These are phyloP conservation scores for Solioccasus polychromus DNA, from an alignment of 768 basidiomycete species.

Conservation along the genomic window DNA sequence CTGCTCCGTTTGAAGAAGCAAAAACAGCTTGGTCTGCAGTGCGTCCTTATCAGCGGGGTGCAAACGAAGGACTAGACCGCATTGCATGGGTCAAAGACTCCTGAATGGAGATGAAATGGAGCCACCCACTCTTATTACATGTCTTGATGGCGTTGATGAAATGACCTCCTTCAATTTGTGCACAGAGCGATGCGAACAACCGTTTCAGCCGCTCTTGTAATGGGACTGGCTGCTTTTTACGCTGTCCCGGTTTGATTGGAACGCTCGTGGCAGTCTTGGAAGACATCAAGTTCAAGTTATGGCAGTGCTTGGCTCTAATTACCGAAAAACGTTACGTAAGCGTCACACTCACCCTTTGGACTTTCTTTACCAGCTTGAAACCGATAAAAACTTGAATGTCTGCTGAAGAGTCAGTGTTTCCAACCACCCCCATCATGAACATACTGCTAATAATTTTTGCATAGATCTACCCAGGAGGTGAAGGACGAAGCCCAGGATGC, in stretches of 20 bases:
- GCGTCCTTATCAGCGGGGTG: slow-evolving; percentile 70
- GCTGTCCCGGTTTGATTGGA: slow-evolving; percentile 8
- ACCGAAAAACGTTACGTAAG: slow-evolving; percentile 24
- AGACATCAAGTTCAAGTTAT: slow-evolving; percentile 17
- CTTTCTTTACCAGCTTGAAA: not conserved
- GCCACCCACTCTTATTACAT: slow-evolving; percentile 79
- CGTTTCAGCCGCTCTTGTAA: slow-evolving; percentile 42
- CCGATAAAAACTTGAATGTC: slow-evolving; percentile 41
- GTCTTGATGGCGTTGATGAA: slow-evolving; percentile 85
- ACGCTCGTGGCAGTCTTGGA: slow-evolving; percentile 10
- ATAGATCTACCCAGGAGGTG: slow-evolving; percentile 32
- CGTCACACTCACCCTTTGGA: not conserved
- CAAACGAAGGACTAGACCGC: slow-evolving; percentile 61
- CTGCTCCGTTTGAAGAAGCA: slow-evolving; percentile 84
- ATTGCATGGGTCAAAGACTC: slow-evolving; percentile 17
- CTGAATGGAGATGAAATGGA: slow-evolving; percentile 19
- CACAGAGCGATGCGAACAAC: slow-evolving; percentile 74
- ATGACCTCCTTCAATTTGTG: slow-evolving; percentile 89
- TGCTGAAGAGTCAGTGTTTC: slow-evolving; percentile 46
- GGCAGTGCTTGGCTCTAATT: slow-evolving; percentile 10
- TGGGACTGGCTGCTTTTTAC: slow-evolving; percentile 21
- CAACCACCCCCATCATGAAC: slow-evolving; percentile 3
- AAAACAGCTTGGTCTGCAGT: slow-evolving; percentile 78
- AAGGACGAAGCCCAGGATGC: slow-evolving; percentile 29
- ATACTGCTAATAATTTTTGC: slow-evolving; percentile 2